phyloP scores from a whole-genome alignment of 352 stramenopile genomes.

The Thraustochytrium sp. region DNA sequence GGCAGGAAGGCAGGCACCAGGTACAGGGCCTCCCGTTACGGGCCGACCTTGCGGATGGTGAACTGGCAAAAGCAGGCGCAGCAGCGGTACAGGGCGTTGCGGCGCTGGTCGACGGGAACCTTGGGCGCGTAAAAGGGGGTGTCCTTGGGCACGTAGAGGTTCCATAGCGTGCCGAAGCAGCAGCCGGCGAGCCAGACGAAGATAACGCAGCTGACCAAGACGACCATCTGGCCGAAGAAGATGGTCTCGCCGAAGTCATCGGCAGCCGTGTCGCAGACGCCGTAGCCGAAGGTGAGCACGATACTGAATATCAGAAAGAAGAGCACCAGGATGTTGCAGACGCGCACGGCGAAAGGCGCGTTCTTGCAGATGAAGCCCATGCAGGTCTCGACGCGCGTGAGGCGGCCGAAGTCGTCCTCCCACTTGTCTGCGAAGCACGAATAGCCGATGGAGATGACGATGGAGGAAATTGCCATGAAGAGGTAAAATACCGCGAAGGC shows the following conservation, averaged over 20 bases:
- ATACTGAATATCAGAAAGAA: slow-evolving; percentile 29
- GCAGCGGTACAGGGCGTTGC: not conserved
- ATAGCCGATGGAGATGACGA: slow-evolving; percentile 1
- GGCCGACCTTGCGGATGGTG: not conserved
- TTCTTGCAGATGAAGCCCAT: slow-evolving; percentile 36
- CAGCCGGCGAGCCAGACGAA: not conserved
- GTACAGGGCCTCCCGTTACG: too few species aligned
- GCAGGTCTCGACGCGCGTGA: slow-evolving; percentile 3
- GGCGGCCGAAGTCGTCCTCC: slow-evolving; percentile 19
- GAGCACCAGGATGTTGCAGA: slow-evolving; percentile 36
- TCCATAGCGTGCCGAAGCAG: slow-evolving; percentile 14
- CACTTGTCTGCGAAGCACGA: slow-evolving; percentile 26
- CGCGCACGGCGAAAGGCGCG: not conserved
- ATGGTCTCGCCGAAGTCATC: not conserved
- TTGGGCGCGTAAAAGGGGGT: slow-evolving; percentile 34
- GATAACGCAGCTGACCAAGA: not conserved
- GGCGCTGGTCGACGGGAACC: not conserved
- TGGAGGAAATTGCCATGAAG: not conserved
- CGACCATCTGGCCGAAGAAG: not conserved
- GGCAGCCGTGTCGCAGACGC: not conserved
- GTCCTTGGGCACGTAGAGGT: slow-evolving; percentile 29
- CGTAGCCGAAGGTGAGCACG: not conserved
- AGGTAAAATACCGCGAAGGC: slow-evolving; percentile 41
- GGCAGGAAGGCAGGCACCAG: too few species aligned
- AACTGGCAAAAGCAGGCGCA: not conserved